These are phyloP conservation scores for Hymenochaete sp. DNA, from an alignment of 1,284 basidiomycete species.

Conservation along the genomic window DNA sequence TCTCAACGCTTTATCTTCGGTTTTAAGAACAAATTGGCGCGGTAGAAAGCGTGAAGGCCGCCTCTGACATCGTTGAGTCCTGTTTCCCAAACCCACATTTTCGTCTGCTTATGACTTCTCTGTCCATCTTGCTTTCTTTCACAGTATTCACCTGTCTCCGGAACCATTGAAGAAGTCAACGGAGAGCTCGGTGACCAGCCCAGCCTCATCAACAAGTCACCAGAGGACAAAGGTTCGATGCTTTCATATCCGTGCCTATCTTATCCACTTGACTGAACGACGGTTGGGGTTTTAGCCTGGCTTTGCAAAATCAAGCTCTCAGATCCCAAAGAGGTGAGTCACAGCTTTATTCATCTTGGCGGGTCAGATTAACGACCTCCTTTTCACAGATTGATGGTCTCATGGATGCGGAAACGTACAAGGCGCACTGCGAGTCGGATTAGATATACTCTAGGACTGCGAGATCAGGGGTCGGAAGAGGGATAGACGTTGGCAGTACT, in stretches of 20 bases:
- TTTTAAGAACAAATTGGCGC: conserved; percentile 82
- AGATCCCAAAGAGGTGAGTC: conserved; percentile 60
- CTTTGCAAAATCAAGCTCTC: conserved; percentile 88
- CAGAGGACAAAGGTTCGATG: conserved; percentile 71
- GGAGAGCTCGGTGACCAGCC: conserved; percentile 62
- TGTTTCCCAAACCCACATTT: conserved; percentile 7
- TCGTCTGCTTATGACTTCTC: conserved; percentile 4
- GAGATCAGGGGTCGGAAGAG: too few relatives aligned
- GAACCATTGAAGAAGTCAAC: conserved; percentile 78
- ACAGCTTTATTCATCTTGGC: neutral
- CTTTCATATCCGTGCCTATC: neutral
- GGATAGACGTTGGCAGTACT: too few relatives aligned
- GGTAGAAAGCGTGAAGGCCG: conserved; percentile 97
- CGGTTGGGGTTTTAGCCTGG: conserved; percentile 61
- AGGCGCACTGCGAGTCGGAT: conserved; percentile 55
- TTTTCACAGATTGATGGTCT: conserved; percentile 57
- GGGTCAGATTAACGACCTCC: neutral
- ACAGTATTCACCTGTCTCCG: conserved; percentile 90
- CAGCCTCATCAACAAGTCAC: conserved; percentile 82
- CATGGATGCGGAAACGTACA: conserved; percentile 74
- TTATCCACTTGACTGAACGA: neutral
- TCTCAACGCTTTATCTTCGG: neutral
- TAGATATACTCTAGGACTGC: too few relatives aligned
- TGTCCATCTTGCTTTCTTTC: conserved; percentile 1
- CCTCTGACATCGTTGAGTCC: conserved; percentile 80